Evolutionary conservation across 768 basidiomycete species (phyloP).

Genomic region (Mycena capillaripes): DNA sequence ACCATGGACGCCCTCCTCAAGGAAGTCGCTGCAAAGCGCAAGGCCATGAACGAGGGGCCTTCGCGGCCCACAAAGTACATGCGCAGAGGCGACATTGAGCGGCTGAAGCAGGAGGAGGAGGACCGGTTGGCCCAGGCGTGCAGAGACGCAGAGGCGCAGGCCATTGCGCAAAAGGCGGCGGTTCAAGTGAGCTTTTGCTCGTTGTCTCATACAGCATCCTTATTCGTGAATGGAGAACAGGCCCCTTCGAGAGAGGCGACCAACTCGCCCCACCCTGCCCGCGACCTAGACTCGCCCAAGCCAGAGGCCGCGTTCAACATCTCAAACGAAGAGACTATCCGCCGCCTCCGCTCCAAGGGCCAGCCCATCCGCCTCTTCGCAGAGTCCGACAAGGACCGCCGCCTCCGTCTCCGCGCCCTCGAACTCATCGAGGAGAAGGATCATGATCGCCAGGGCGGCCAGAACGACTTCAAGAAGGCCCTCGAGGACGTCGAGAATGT

Average conservation of each 20-base stretch:
- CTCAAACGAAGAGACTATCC: conserved; percentile 92
- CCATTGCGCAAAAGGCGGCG: conserved; percentile 41
- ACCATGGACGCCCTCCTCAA: conserved; percentile 92
- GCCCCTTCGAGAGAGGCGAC: conserved; percentile 54
- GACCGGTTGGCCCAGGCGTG: conserved; percentile 50
- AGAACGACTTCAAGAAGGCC: conserved; percentile 95
- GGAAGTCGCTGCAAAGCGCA: conserved; percentile 91
- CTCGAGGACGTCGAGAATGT: conserved; percentile 90
- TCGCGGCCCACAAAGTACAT: conserved; percentile 87
- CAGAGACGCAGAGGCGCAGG: conserved; percentile 49
- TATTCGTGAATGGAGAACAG: conserved; percentile 65
- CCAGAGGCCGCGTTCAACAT: conserved; percentile 85
- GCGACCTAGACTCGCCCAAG: conserved; percentile 56
- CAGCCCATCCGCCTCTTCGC: conserved; percentile 97
- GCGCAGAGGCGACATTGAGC: conserved; percentile 91
- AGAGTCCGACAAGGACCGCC: conserved; percentile 94
- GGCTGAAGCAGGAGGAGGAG: conserved; percentile 67
- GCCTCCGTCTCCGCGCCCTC: conserved; percentile 90
- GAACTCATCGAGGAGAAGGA: conserved; percentile 96
- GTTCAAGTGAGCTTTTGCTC: conserved; percentile 60
- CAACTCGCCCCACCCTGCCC: conserved; percentile 56
- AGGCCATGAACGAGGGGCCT: conserved; percentile 70
- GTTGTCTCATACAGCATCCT: conserved; percentile 40
- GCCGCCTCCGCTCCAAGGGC: conserved; percentile 89
- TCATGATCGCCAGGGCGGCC: conserved; percentile 82